Conservation (phyloP, 345 rosid species). For the Rubroshorea leprosula region DNA sequence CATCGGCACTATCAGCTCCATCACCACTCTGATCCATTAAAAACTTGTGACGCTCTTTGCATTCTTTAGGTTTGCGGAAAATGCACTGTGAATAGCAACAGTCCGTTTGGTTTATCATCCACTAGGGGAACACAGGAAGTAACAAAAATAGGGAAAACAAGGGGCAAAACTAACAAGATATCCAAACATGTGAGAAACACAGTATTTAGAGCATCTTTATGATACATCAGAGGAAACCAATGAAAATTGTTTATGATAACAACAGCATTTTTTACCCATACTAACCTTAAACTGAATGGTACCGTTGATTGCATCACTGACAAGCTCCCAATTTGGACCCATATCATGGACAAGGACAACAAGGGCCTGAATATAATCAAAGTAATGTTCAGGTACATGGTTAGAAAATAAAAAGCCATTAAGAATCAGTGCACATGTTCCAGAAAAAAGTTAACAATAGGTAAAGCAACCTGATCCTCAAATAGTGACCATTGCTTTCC, state of each 20-base stretch:
- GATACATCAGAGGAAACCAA: constrained; percentile 5
- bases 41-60: constrained; percentile 95
- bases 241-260: constrained; percentile 1
- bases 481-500: constrained; percentile 89
- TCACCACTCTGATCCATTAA: constrained; percentile 90
- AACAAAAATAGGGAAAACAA: neutral
- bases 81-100: constrained; percentile 53
- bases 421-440: neutral
- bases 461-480: constrained; percentile 84
- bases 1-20: constrained; percentile 99
- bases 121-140: neutral
- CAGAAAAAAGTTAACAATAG: constrained; percentile 10
- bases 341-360: constrained; percentile 97
- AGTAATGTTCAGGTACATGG: constrained; percentile 14
- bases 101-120: constrained; percentile 10
- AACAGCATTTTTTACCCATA: constrained; percentile 5
- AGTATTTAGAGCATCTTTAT: constrained; percentile 1
- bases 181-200: neutral
- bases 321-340: constrained; percentile 99
- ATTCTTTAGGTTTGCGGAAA: constrained; percentile 81
- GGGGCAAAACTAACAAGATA: neutral
- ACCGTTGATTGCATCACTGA: constrained; percentile 92
- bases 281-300: constrained; percentile 85
- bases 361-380: constrained; percentile 62
- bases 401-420: constrained; percentile 4